A percentile compares a stretch with the other conserved stretches of the same genome.
Evolutionary conservation across 352 stramenopile species (phyloP).

Genomic region (Globisporangium acanthophoron): DNA sequence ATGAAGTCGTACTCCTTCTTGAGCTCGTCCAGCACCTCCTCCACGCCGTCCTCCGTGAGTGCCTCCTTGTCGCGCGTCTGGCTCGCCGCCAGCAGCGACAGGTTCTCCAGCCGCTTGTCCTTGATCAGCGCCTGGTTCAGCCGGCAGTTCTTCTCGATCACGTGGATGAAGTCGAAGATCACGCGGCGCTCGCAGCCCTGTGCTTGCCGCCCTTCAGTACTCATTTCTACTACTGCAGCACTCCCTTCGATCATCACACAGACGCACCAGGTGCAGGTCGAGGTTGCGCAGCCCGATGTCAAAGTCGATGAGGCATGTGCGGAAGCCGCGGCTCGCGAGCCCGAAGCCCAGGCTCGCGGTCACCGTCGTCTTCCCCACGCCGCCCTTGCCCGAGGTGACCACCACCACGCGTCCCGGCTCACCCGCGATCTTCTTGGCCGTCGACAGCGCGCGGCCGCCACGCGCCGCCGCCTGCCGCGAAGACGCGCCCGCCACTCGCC

Average conservation of each 20-base stretch:
- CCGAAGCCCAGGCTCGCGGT: conserved; percentile 86
- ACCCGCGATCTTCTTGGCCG: background rate
- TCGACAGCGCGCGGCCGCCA: background rate
- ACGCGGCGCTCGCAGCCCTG: conserved; percentile 87
- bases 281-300: conserved; percentile 92
- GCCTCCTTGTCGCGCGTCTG: conserved; percentile 90
- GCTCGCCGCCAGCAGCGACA: conserved; percentile 85
- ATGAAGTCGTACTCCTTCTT: conserved; percentile 87
- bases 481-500: too few species aligned
- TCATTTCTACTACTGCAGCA: too few species aligned
- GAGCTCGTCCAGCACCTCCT: conserved; percentile 79
- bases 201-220: too few species aligned
- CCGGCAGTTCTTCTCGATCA: conserved; percentile 88
- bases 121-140: conserved; percentile 89
- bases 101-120: conserved; percentile 82
- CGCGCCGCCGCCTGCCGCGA: background rate
- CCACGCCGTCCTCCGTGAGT: conserved; percentile 86
- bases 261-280: conserved; percentile 80
- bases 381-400: conserved; percentile 91
- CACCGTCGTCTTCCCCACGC: conserved; percentile 91
- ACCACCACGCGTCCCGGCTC: conserved; percentile 72
- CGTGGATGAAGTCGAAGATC: conserved; percentile 95
- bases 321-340: conserved; percentile 72
- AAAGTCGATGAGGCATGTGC: conserved; percentile 92
- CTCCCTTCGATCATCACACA: background rate